Evolutionary conservation across 768 basidiomycete genomes (phyloP), one percentile per base, ranked within the genome.

Genomic region (Austroboletus eburneus): DNA sequence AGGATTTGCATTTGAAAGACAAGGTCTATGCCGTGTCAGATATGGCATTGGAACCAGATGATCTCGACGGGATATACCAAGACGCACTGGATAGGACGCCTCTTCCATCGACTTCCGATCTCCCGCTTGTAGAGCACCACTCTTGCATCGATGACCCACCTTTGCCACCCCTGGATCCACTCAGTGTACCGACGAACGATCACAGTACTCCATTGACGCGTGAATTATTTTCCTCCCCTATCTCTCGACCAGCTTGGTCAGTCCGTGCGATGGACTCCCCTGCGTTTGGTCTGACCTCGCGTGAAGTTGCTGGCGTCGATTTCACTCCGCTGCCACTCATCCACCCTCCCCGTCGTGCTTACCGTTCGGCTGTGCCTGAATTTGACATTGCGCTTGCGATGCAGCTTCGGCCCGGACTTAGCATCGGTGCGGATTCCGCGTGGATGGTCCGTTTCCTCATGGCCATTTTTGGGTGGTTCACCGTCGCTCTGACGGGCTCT

Each of bases 401-500:
- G 83, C 86, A 88, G 63, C 73, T 87, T 39, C 75, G 84, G 24
- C 85, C 84, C 5, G 84, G 85, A 1, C 65, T 87, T 18, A 85
- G 85, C 30, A 64, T 76, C 10, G 81, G 84, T 33, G 81, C 85
- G 10, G 86, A 88, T 56, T 75, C 84, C 6, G 85, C 85, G 30
- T 88, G 84, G 84, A 77, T 87, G 72, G 83, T 88, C 40, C 69
- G 85, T 49, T 88, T 86, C 61, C 64, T 88, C 65, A 87, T 89
- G 85, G 72, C 80, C 24, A 75, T 87, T 65, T 87, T 85, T 62
- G 86, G 85, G 20, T 88, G 86, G 86, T 72, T 88, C 52, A 76
- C 81, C 34, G 74, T 87, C 24, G 69, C 83, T 34, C 66, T 80
- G 47, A 70, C 74, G 24, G 67, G 74, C 25, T 5, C 5, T 27